Conservation (phyloP, 345 rosid genomes). For the Raphanus sativus region DNA sequence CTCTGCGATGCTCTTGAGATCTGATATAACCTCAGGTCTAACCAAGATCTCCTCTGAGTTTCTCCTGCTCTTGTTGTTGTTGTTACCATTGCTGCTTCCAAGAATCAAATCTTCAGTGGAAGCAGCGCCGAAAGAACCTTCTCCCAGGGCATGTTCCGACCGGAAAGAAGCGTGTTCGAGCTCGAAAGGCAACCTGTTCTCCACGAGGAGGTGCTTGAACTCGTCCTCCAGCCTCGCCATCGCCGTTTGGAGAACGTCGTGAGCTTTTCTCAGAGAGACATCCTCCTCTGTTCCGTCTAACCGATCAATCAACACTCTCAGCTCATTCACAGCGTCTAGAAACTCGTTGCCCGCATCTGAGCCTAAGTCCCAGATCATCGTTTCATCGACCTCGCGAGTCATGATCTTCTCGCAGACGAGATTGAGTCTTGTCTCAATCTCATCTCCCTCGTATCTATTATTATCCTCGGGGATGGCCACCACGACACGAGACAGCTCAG, state of each 20-base stretch:
- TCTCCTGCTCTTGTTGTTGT: conserved; percentile 43
- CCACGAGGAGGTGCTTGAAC: conserved; percentile 68
- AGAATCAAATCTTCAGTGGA: conserved; percentile 55
- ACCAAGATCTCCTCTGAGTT: conserved; percentile 49
- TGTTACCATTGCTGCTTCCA: conserved; percentile 37
- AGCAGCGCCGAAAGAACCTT: conserved; percentile 62
- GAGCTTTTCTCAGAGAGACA: conserved; percentile 57
- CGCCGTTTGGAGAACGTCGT: conserved; percentile 74
- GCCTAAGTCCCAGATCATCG: conserved; percentile 76
- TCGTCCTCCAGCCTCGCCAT: conserved; percentile 92
- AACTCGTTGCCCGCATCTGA: conserved; percentile 51
- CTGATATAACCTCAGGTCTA: conserved; percentile 56
- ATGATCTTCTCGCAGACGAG: conserved; percentile 62
- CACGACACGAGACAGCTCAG: conserved; percentile 59
- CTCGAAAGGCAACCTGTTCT: conserved; percentile 65
- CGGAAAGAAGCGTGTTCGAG: conserved; percentile 67
- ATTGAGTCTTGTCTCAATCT: conserved; percentile 51
- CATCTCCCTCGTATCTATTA: conserved; percentile 40
- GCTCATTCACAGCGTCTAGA: conserved; percentile 59
- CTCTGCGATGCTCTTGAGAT: conserved; percentile 68
- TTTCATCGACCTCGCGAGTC: conserved; percentile 65
- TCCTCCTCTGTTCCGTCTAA: conserved; percentile 51
- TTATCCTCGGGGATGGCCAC: no score
- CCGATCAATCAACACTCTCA: conserved; percentile 51
- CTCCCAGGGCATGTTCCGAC: conserved; percentile 57